Conservation (phyloP, 257 asterid genomes). For the Nyctanthes arbortristis region DNA sequence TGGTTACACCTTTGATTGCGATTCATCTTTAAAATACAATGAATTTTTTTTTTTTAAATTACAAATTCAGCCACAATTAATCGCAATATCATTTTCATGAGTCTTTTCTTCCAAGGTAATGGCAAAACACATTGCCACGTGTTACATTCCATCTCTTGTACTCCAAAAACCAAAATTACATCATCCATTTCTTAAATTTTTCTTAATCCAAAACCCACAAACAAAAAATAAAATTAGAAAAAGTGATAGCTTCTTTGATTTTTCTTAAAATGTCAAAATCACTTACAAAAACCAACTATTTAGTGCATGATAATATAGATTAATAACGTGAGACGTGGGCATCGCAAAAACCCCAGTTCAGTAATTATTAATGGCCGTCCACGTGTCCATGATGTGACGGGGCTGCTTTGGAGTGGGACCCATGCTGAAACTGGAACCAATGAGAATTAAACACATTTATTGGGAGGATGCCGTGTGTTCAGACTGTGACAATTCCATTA, state of each 20-base stretch:
- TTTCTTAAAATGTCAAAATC: neutral
- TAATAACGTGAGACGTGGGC: constrained; percentile 5
- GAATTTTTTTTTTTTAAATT: too few species aligned
- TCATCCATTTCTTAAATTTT: neutral
- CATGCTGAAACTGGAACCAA: neutral
- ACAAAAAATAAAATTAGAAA: neutral
- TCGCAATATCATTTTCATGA: neutral
- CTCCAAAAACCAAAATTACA: constrained; percentile 1
- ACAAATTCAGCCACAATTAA: too few species aligned
- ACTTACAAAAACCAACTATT: neutral
- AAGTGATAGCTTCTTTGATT: neutral
- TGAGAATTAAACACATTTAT: neutral
- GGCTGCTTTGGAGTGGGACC: neutral
- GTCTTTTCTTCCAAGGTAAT: neutral
- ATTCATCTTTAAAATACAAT: too few species aligned
- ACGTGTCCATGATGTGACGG: constrained; percentile 1
- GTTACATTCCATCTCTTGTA: neutral
- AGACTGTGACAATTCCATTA: constrained; percentile 36
- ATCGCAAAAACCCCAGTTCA: neutral
- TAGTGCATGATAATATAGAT: neutral
- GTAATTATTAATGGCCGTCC: neutral
- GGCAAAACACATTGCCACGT: neutral
- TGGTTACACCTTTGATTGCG: too few species aligned
- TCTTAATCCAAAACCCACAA: neutral
- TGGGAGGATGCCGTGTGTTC: neutral